Conservation (phyloP, 2,329 filamentous ascomycete genomes). For the Blumeriella jaapii region DNA sequence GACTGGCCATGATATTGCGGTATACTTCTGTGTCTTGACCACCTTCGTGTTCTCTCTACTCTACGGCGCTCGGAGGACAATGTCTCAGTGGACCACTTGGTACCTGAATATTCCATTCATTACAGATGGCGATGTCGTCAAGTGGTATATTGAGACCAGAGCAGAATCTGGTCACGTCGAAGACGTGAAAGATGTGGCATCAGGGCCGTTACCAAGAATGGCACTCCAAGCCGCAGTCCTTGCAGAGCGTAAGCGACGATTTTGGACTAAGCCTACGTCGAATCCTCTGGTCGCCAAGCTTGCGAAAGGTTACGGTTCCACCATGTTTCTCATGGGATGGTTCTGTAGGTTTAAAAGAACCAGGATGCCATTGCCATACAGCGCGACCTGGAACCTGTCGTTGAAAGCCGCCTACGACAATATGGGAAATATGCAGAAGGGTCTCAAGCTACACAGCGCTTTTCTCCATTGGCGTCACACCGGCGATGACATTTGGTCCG, state of each 20-base stretch:
- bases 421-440: conserved; percentile 24
- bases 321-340: conserved; percentile 28
- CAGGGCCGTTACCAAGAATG: conserved; percentile 21
- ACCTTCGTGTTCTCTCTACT: conserved; percentile 40
- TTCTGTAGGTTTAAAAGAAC: conserved; percentile 32
- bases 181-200: conserved; percentile 14
- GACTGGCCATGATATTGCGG: conserved; percentile 39
- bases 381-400: conserved; percentile 26
- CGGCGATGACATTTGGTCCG: conserved; percentile 36
- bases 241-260: conserved; percentile 27
- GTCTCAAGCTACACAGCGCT: conserved; percentile 25
- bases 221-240: conserved; percentile 25
- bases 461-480: conserved; percentile 27
- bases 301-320: conserved; percentile 32
- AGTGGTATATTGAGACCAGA: conserved; percentile 29
- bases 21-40: conserved; percentile 44
- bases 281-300: conserved; percentile 39
- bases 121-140: conserved; percentile 34
- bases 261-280: conserved; percentile 32
- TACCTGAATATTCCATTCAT: conserved; percentile 39
- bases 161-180: background rate
- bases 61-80: conserved; percentile 39
- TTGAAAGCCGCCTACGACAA: conserved; percentile 26
- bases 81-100: conserved; percentile 49
- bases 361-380: conserved; percentile 25